Base-by-base conservation (phyloP, 192 early-diverging fungal genomes). In the Thoreauomyces humboldtii region DNA sequence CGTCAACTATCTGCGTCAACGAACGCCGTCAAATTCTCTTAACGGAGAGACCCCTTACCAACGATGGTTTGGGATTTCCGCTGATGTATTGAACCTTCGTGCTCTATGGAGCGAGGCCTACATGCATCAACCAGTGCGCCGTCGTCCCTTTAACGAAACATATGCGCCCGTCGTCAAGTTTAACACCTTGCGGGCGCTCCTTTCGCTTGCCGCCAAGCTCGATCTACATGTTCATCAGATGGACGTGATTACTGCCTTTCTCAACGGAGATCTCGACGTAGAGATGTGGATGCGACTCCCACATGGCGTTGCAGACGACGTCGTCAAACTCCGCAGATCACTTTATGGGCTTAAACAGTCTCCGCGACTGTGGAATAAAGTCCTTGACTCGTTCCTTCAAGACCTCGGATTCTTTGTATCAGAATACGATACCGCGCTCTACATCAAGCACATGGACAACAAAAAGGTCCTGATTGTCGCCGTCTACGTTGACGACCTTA, bases 401-500 rank as follows among this genome's bases (percentile, higher is more conserved):
- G 2, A 17, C 2, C 27, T 60, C 0, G 68, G 68, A 2, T 65
- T 63, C 35, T 9, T n/a, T 35, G 27, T 14, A 2, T 28, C 31
- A 3, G 15, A 31, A 4, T 12, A 27, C 4, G 66, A 68, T 32
- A 19, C 21, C 24, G 29, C 27, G 9, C 44, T 78, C 19, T 75
- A 69, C 48, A 59, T 67, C 2, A 27, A 46, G 24, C 31, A 24
- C 2, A 11, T 14, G 24, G 51, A 44, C 1, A 24, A 15, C 1
- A 19, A 24, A 21, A 33, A 2, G 19, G 17, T 59, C 21, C 4
- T 63, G 11, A 15, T 71, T 1, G 35, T 77, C 31, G 54, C 36
- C 22, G 55, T 78, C n/a, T 75, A 78, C 61, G 76, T 74, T 6
- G 76, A 75, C 43, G 72, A 77, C 58, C 28, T 70, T 1, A 35